Evolutionary conservation across 495 filamentous ascomycete genomes (phyloP), one percentile per base, ranked within the genome.

Genomic region (Penicillium malachiteum): DNA sequence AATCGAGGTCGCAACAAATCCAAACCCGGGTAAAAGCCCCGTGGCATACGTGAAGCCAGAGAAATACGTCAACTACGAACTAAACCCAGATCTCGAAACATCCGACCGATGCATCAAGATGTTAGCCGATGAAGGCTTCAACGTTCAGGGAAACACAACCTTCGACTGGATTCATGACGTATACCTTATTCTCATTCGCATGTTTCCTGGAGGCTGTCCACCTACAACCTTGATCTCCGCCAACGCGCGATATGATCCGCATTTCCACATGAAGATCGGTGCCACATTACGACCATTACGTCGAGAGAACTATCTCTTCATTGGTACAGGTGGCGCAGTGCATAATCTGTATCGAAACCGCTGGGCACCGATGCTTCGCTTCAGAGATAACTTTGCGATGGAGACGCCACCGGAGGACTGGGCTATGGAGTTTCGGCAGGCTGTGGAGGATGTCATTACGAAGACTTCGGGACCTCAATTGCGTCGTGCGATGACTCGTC

Each of bases 81-180:
- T 84, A 7, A 78, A 73, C 48, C 78, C 83, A 0, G 82, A 87
- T 60, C 70, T 85, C 6, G 54, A 57, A 11, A 80, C 70, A 39
- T 71, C 73, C 3, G 58, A 77, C 8, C 68, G 70, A 1, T 78
- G 78, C 64, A 70, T 83, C 41, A 21, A 59, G 1, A 64, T 80
- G 48, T 71, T 86, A 0, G 49, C 59, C 17, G 44, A 58, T 3
- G 74, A 70, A 5, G 79, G 79, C n/a, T 81, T 84, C 71, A 73
- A 81, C 48, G 78, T 71, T 4, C 44, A 63, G 7, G 64, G 60
- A 3, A 83, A 85, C 60, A 33, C 59, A 1, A 73, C 57, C 0
- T 85, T 86, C 60, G 79, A 84, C 57, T 85, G 82, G 83, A 85
- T 86, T 61, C 82, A 86, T 70, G 84, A 87, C 64, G 83, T 82